Percentiles rank a stretch among this genome's conserved stretches.
Conservation (phyloP, 345 rosid genomes). For the Firmiana major region DNA sequence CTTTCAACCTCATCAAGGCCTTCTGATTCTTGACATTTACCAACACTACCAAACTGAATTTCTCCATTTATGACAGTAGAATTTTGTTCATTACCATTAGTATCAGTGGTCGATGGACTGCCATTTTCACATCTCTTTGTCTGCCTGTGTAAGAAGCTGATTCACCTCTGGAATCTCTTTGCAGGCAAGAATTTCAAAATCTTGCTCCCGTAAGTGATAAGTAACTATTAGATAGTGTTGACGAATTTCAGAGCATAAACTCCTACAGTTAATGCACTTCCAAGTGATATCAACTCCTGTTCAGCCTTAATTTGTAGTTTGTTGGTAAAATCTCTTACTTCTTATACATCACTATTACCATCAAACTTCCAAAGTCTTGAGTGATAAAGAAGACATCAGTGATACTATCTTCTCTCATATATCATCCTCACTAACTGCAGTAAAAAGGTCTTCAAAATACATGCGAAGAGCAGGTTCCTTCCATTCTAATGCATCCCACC, state of each 20-base stretch:
- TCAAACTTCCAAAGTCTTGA: background rate
- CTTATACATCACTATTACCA: background rate
- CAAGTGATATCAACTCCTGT: background rate
- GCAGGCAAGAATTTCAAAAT: background rate
- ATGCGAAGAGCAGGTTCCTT: conserved; percentile 5
- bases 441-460: background rate
- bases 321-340: background rate
- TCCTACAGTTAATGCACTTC: background rate
- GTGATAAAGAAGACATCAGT: background rate
- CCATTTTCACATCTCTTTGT: background rate
- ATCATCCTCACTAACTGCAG: conserved; percentile 3
- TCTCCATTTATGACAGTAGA: conserved; percentile 7
- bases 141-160: background rate
- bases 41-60: conserved; percentile 14
- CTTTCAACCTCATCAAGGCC: too few species aligned
- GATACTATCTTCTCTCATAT: background rate
- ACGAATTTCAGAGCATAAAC: background rate
- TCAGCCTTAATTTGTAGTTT: background rate
- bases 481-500: conserved; percentile 15
- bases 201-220: background rate
- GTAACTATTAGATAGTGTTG: background rate
- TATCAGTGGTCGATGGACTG: background rate
- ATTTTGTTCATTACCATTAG: background rate
- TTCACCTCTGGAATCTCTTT: background rate
- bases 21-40: too few species aligned